phyloP scores from a whole-genome alignment of 805 yeast genomes.

The Yamadazyma scolyti region DNA sequence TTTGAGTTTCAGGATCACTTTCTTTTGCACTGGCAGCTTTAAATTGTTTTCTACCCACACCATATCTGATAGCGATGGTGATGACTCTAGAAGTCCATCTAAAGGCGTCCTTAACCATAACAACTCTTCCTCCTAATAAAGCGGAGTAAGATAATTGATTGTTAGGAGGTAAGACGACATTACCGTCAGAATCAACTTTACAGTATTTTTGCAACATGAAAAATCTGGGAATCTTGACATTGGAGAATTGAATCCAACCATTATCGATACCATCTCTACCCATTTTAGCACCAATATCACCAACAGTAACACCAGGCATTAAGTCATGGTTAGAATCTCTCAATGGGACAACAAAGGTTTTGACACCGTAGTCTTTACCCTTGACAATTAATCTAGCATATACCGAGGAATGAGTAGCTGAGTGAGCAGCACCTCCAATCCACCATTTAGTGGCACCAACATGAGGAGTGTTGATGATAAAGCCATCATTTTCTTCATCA shows the following conservation, averaged over 20 bases:
- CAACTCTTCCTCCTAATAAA: constrained; percentile 42
- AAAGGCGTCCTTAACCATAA: constrained; percentile 42
- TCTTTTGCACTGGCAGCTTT: constrained; percentile 28
- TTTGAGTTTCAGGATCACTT: constrained; percentile 30
- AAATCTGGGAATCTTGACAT: constrained; percentile 41
- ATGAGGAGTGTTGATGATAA: constrained; percentile 43
- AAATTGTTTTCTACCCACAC: constrained; percentile 45
- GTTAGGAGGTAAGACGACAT: constrained; percentile 39
- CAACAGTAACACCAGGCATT: constrained; percentile 41
- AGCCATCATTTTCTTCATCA: constrained; percentile 38
- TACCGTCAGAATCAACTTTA: constrained; percentile 36
- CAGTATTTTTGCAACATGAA: constrained; percentile 46
- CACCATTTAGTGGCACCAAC: constrained; percentile 50
- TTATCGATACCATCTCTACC: constrained; percentile 48
- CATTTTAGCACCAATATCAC: constrained; percentile 47
- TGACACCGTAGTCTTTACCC: constrained; percentile 45
- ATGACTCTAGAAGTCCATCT: constrained; percentile 39
- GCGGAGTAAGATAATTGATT: constrained; percentile 44
- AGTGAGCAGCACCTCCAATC: constrained; percentile 50
- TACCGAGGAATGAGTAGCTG: constrained; percentile 40
- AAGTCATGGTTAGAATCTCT: constrained; percentile 41
- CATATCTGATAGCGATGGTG: constrained; percentile 43
- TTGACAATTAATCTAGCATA: constrained; percentile 43
- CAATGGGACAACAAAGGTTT: constrained; percentile 44
- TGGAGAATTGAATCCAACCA: constrained; percentile 46